Evolutionary conservation across 2,329 filamentous ascomycete species (phyloP).

Genomic region (Xylariales sp.): DNA sequence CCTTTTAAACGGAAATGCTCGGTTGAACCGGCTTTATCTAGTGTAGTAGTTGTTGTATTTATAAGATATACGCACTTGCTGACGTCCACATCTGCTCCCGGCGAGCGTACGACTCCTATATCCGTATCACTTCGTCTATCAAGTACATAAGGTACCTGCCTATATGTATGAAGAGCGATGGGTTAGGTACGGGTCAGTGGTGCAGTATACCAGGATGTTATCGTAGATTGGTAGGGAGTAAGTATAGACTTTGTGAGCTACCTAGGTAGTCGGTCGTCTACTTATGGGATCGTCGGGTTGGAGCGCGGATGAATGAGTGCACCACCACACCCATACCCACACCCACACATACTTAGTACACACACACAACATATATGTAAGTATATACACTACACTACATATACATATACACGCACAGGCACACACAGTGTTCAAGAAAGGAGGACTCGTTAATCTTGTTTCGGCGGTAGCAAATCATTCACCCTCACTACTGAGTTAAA

Average conservation of each 20-base stretch:
- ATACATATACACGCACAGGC: background rate
- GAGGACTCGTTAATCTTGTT: conserved; percentile 30
- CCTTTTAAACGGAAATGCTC: no score
- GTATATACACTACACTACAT: no score
- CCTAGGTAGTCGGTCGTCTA: no score
- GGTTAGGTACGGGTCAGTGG: conserved; percentile 14
- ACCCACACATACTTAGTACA: background rate
- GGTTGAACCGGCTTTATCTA: no score
- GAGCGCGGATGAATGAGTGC: conserved; percentile 12
- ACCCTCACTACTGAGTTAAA: conserved; percentile 25
- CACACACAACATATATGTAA: conserved; percentile 15
- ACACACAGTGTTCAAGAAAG: conserved; percentile 33
- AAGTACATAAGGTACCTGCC: background rate
- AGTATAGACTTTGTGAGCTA: no score
- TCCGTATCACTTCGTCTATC: background rate
- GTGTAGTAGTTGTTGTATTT: no score
- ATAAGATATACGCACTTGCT: no score
- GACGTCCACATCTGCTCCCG: background rate
- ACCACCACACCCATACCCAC: no score
- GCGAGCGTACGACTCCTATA: background rate
- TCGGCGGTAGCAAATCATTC: conserved; percentile 32
- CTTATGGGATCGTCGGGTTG: background rate
- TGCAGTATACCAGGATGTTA: background rate
- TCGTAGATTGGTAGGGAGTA: background rate
- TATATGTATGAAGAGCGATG: background rate